Base-by-base conservation (phyloP, 2,329 filamentous ascomycete species). In the Ceratocystis alfenasii region DNA sequence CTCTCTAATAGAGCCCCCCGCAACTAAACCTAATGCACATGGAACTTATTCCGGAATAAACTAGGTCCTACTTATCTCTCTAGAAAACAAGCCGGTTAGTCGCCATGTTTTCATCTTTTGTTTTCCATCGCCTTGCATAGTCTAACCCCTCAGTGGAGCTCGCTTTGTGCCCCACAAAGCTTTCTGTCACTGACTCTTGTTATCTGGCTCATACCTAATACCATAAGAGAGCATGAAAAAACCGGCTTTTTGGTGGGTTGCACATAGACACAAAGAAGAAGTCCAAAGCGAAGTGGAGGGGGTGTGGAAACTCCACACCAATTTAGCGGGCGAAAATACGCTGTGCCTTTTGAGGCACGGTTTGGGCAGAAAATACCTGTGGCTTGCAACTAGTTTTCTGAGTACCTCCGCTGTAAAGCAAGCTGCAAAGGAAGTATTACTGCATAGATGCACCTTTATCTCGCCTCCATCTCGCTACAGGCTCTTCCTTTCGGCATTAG, bases 211-310 rank as follows among this genome's bases (percentile, higher is more conserved):
- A 57, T 28, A 28, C 22, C 36, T 4, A 41, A 41, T 41, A 41
- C 20, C 25, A 57, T 12, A 57, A 28, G 10, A 57, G 8, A 28
- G 25, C 10, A 41, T 41, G 36, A 41, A 41, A 57, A 33, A 30
- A 3, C 53, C 28, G 25, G 28, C 28, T 41, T 57, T 33, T 33
- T 30, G 28, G 25, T 57, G 53, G 22, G 53, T 57, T 33, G 15
- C 53, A 57, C 53, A 30, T 57, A 17, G 53, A 28, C 20, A 12
- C 10, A 33, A 57, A 57, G 4, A 12, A 57, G 53, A 17, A 57
- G 53, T 57, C 33, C 10, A 57, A 57, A 57, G 53, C 53, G 53
- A 57, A 22, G 25, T 50, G 53, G 53, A 57, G 53, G 53, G 28
- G 53, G 53, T 28, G 28, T 57, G 53, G 12, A 28, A 3, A 30